Evolutionary conservation across 495 filamentous ascomycete species (phyloP).

Genomic region (Tuber indicum): DNA sequence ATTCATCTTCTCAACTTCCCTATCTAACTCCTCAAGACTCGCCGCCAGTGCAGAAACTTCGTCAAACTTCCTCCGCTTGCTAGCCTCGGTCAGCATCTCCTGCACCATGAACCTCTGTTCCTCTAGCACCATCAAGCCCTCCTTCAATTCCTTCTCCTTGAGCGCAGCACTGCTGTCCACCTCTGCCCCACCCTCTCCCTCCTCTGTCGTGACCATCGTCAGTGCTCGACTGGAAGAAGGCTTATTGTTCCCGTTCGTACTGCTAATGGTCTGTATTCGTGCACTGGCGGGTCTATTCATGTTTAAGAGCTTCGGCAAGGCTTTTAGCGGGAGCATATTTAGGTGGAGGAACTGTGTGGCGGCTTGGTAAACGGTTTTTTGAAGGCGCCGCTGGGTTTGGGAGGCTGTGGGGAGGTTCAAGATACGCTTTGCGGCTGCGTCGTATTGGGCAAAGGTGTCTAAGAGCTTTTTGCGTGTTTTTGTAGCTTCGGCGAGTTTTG

Average conservation of each 20-base stretch:
- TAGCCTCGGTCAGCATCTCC: constrained; percentile 79
- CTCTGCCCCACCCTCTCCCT: constrained; percentile 18
- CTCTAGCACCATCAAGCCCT: constrained; percentile 81
- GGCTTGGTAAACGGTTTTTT: constrained; percentile 77
- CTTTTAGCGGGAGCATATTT: constrained; percentile 88
- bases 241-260: constrained; percentile 3
- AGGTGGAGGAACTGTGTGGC: constrained; percentile 79
- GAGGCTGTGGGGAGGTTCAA: constrained; percentile 68
- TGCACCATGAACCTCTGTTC: constrained; percentile 89
- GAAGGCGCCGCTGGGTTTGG: constrained; percentile 66
- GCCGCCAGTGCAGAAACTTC: constrained; percentile 72
- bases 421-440: constrained; percentile 73
- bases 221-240: constrained; percentile 27
- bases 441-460: constrained; percentile 86
- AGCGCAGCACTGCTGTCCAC: constrained; percentile 65
- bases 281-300: constrained; percentile 45
- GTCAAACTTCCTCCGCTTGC: constrained; percentile 75
- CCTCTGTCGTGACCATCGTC: constrained; percentile 28
- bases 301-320: constrained; percentile 73
- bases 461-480: constrained; percentile 86
- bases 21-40: constrained; percentile 77
- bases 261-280: constrained; percentile 19
- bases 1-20: constrained; percentile 67
- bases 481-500: constrained; percentile 76
- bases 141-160: constrained; percentile 76